A percentile compares a stretch with the other conserved stretches of the same genome.
These are phyloP conservation scores for Solanum appendiculatum DNA, from an alignment of 257 asterid species.

Conservation along the genomic window DNA sequence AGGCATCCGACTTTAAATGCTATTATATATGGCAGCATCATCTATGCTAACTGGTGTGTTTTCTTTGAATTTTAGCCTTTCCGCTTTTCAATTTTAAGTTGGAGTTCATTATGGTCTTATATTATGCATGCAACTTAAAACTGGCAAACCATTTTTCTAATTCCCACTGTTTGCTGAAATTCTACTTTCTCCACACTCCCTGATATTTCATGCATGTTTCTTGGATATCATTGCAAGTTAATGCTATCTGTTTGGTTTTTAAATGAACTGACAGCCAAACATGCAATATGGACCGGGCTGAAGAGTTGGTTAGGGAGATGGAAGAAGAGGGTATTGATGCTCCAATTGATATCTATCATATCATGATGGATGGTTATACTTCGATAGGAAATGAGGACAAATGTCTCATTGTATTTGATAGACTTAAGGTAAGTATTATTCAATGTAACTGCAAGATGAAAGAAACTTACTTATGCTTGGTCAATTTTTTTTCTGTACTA, in stretches of 20 bases:
- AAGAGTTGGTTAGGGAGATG: slow-evolving; percentile 93
- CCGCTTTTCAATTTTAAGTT: background rate
- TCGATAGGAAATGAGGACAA: slow-evolving; percentile 61
- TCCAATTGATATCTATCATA: slow-evolving; percentile 80
- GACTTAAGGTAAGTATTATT: slow-evolving; percentile 54
- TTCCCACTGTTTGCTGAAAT: background rate
- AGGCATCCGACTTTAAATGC: slow-evolving; percentile 53
- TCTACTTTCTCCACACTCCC: background rate
- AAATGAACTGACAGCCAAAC: slow-evolving; percentile 52
- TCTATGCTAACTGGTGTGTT: slow-evolving; percentile 80
- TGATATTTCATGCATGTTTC: background rate
- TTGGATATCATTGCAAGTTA: background rate
- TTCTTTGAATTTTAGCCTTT: background rate
- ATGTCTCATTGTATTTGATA: slow-evolving; percentile 73
- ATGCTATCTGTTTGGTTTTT: slow-evolving; percentile 4
- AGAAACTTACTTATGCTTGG: background rate
- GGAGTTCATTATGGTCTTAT: background rate
- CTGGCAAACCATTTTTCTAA: background rate
- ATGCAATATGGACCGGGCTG: slow-evolving; percentile 63
- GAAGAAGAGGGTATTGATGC: slow-evolving; percentile 97
- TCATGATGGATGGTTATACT: slow-evolving; percentile 98
- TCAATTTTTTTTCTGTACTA: background rate
- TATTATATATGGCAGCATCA: slow-evolving; percentile 81
- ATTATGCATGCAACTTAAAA: background rate
- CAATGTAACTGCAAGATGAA: background rate